Percentiles rank a stretch among this genome's conserved stretches.
Evolutionary conservation across 129 eudicot genomes (phyloP).

Genomic region (Oenanthe sinensis): DNA sequence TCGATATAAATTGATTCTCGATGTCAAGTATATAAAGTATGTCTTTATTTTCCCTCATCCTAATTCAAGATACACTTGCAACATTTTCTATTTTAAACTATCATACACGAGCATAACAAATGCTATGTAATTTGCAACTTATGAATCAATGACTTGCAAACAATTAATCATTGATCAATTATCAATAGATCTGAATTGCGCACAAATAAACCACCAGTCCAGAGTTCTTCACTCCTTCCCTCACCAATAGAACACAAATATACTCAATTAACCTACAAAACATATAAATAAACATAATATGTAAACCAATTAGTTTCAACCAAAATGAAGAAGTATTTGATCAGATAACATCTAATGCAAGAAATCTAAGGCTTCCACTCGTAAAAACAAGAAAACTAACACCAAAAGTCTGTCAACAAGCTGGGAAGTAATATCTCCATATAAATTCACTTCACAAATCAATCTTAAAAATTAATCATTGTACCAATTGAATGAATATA

Average conservation of each 20-base stretch:
- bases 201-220: not conserved
- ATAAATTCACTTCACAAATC: not conserved
- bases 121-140: not conserved
- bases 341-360: not conserved
- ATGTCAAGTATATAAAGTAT: too few species aligned
- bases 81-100: not conserved
- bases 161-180: not conserved
- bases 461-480: not conserved
- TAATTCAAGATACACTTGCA: not conserved
- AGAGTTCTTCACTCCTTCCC: not conserved
- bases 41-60: not conserved
- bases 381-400: not conserved
- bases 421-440: not conserved
- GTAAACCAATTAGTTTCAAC: not conserved
- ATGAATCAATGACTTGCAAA: not conserved
- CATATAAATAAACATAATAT: not conserved
- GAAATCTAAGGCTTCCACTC: not conserved
- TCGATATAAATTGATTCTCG: too few species aligned
- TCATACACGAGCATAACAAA: not conserved
- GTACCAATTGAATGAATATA: not conserved
- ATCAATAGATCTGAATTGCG: not conserved
- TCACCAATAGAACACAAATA: not conserved
- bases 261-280: not conserved
- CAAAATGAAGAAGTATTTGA: not conserved
- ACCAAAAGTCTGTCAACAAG: not conserved